Evolutionary conservation across 345 rosid genomes (phyloP).

Genomic region (Laguncularia racemosa): DNA sequence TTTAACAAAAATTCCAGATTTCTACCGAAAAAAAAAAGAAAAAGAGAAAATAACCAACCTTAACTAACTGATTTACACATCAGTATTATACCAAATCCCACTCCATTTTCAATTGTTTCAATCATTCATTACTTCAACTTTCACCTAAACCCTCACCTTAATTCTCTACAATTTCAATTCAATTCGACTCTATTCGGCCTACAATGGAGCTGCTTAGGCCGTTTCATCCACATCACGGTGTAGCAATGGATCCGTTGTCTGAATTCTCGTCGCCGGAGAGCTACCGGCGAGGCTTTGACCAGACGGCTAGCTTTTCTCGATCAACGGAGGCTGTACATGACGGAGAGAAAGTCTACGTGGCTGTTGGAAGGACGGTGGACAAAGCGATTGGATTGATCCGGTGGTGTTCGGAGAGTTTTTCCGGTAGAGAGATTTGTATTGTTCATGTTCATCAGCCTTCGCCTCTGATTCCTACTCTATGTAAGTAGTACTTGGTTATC

Average conservation of each 20-base stretch:
- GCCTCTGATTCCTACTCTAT: slow-evolving; percentile 50
- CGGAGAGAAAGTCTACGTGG: slow-evolving; percentile 43
- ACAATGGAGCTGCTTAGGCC: slow-evolving; percentile 34
- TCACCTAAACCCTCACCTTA: background rate
- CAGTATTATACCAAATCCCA: background rate
- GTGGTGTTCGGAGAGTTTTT: slow-evolving; percentile 37
- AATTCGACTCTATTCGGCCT: background rate
- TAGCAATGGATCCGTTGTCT: slow-evolving; percentile 10
- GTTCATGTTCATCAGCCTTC: slow-evolving; percentile 63
- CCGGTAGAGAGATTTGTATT: slow-evolving; percentile 34
- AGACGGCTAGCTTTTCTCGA: slow-evolving; percentile 11
- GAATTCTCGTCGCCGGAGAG: slow-evolving; percentile 13
- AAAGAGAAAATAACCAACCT: too few relatives aligned
- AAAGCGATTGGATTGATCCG: slow-evolving; percentile 38
- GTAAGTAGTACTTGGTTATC: slow-evolving; percentile 16
- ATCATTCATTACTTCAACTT: background rate
- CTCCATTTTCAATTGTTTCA: background rate
- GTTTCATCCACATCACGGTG: slow-evolving; percentile 14
- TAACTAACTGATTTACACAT: too few relatives aligned
- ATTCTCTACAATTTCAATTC: background rate
- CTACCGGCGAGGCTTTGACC: slow-evolving; percentile 6
- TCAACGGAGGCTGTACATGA: slow-evolving; percentile 21
- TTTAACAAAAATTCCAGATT: background rate
- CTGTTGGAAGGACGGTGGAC: slow-evolving; percentile 45
- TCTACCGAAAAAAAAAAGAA: background rate